Evolutionary conservation across 352 stramenopile genomes (phyloP).

Genomic region (Globisporangium ultimum): DNA sequence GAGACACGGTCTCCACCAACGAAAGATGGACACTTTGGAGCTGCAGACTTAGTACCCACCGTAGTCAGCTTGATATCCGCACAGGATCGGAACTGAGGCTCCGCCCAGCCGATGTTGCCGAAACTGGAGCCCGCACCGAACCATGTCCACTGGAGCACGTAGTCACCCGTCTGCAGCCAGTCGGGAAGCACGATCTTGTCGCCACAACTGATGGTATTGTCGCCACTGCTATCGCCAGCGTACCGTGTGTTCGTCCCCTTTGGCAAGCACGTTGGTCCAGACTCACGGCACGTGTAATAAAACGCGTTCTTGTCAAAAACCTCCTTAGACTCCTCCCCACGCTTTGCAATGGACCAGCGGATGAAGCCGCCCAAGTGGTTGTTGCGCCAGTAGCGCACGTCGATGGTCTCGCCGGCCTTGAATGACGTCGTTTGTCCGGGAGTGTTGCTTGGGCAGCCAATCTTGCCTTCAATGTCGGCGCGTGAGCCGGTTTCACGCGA

Average conservation of each 20-base stretch:
- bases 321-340: conserved; percentile 23
- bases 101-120: conserved; percentile 48
- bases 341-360: conserved; percentile 36
- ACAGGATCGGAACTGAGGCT: conserved; percentile 45
- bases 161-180: conserved; percentile 42
- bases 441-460: conserved; percentile 29
- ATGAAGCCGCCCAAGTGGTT: conserved; percentile 64
- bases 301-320: conserved; percentile 51
- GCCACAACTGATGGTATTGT: conserved; percentile 36
- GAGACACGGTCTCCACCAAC: conserved; percentile 52
- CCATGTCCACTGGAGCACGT: conserved; percentile 62
- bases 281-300: conserved; percentile 57
- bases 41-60: conserved; percentile 18
- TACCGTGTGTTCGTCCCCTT: conserved; percentile 39
- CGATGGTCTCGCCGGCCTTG: conserved; percentile 36
- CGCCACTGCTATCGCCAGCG: conserved; percentile 31
- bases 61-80: conserved; percentile 54
- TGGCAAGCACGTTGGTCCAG: conserved; percentile 29
- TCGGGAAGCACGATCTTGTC: conserved; percentile 49
- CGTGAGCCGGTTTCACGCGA: conserved; percentile 29
- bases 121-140: conserved; percentile 44
- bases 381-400: conserved; percentile 50
- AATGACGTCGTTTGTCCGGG: conserved; percentile 31
- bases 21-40: conserved; percentile 41
- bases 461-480: conserved; percentile 26